phyloP scores from a whole-genome alignment of 129 eudicot genomes.

The Cynara cardunculus region DNA sequence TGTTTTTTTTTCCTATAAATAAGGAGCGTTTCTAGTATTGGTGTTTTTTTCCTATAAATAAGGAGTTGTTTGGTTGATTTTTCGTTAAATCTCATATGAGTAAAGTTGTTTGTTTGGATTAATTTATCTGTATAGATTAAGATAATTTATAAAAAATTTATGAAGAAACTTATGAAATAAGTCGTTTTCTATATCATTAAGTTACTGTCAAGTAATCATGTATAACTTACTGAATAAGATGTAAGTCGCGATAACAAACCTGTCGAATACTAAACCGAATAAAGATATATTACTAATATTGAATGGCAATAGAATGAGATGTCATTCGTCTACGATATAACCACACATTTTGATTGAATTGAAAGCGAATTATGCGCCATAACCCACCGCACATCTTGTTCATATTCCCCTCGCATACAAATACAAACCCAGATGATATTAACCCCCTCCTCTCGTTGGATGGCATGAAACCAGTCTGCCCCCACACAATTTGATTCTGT shows the following conservation, averaged over 20 bases:
- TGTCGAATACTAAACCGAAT: neutral
- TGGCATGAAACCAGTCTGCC: conserved; percentile 23
- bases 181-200: no score
- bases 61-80: no score
- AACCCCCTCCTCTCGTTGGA: conserved; percentile 1
- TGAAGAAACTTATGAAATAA: no score
- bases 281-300: neutral
- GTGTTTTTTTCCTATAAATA: no score
- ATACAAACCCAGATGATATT: neutral
- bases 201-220: no score
- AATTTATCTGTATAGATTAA: no score
- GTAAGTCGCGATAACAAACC: no score
- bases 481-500: conserved; percentile 33
- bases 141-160: no score
- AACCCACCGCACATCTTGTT: conserved; percentile 24
- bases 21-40: no score
- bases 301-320: neutral
- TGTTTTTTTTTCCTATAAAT: neutral
- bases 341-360: conserved; percentile 21
- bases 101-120: no score
- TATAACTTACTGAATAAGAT: no score
- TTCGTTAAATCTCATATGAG: no score
- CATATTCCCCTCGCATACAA: neutral
- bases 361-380: conserved; percentile 38
- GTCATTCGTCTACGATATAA: neutral